Base-by-base conservation (phyloP, 139 green algal genomes). In the Chlamydomonas eustigma region DNA sequence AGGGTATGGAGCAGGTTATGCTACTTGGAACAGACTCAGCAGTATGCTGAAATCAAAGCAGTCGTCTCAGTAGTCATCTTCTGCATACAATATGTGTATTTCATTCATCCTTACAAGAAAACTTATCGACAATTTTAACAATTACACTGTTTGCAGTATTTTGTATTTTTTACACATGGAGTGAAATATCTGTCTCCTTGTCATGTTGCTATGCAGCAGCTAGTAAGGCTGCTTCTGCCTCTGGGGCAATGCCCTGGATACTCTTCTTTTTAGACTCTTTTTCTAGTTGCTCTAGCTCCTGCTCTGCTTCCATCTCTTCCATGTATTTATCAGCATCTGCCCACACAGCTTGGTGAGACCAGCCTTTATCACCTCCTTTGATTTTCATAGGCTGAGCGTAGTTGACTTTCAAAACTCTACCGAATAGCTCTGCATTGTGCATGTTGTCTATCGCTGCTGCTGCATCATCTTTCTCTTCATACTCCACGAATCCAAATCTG, bases 401-500 rank as follows among this genome's bases (percentile, higher is more conserved):
- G 83, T 97, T 97, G 36, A 93, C 86, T 0, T 84, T 83, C 52
- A 97, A 80, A 64, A 90, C 82, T 28, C 77, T 63, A 1, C 88
- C 86, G 71, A 87, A 91, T 0, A 92, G 71, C 76, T 94, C 90
- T 8, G 90, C 88, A 71, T 97, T 97, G 89, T 98, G 84, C 95
- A 99, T 98, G 88, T 99, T 99, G 79, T 98, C 93, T 3, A 98
- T 93, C 0, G 95, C 95, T 18, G 83, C 92, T 8, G 86, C 90
- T 1, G 95, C 92, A 52, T 98, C 95, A 22, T 97, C 93, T 37
- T 89, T 89, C 18, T 90, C 82, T 70, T 97, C 91, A 76, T 91
- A 97, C 80, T 97, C 92, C 0, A 99, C 89, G 69, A 99, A 98
- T 22, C 93, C 95, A 85, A 99, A 99, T 37, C 95, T 58, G 44